Evolutionary conservation across 345 rosid genomes (phyloP).

Genomic region (Pelargonium nanum): DNA sequence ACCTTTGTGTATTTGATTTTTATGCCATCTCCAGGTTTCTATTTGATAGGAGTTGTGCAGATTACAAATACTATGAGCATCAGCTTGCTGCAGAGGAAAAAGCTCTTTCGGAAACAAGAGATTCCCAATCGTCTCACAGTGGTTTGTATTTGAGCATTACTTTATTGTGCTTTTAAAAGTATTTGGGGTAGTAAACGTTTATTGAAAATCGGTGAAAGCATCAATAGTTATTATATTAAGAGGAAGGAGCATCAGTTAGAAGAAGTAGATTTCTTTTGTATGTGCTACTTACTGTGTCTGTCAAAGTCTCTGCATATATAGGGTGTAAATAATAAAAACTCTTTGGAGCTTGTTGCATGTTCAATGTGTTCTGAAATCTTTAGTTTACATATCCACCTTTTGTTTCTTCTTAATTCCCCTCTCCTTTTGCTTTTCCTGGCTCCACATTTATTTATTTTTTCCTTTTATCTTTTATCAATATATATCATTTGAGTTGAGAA

Average conservation of each 20-base stretch:
- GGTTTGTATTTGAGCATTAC: conserved; percentile 28
- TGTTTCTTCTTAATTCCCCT: no score
- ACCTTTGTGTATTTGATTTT: neutral
- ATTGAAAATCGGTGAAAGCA: neutral
- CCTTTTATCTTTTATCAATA: no score
- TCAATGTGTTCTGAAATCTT: neutral
- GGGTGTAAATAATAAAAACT: neutral
- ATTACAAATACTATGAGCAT: conserved; percentile 71
- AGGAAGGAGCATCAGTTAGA: neutral
- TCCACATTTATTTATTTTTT: no score
- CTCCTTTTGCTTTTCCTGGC: neutral
- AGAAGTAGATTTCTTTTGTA: neutral
- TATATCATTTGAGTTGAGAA: neutral
- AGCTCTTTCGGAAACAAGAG: conserved; percentile 37
- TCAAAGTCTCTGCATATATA: neutral
- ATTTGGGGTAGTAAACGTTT: neutral
- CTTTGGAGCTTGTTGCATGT: neutral
- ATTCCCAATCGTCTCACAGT: conserved; percentile 32
- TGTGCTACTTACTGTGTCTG: neutral
- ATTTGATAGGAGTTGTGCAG: conserved; percentile 70
- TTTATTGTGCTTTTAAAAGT: neutral
- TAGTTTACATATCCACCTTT: neutral
- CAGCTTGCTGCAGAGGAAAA: conserved; percentile 79
- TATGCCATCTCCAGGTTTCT: conserved; percentile 51
- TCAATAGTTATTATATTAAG: neutral